These are phyloP conservation scores for Sarcocystis neurona DNA, from an alignment of 169 alveolate species.

Conservation along the genomic window DNA sequence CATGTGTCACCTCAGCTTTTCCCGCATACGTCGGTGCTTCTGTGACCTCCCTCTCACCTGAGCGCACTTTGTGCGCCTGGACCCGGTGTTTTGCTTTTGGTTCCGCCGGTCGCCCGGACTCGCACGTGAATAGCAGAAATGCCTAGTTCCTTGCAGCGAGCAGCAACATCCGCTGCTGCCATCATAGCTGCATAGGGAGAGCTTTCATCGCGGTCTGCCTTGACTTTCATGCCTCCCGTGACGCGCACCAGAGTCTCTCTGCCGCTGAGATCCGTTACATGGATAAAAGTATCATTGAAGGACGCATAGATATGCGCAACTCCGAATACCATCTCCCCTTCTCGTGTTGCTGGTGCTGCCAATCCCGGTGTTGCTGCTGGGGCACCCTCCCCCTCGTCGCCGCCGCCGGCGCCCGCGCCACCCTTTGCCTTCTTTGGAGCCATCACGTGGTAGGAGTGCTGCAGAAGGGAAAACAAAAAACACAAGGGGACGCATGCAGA, in stretches of 20 bases:
- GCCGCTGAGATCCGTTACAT: slow-evolving; percentile 99
- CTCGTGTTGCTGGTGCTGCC: slow-evolving; percentile 86
- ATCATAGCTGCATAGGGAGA: slow-evolving; percentile 99
- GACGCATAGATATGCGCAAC: slow-evolving; percentile 99
- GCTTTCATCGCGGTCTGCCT: slow-evolving; percentile 99
- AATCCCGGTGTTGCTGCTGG: slow-evolving; percentile 59
- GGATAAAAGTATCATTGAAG: slow-evolving; percentile 99
- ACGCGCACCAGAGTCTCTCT: slow-evolving; percentile 99
- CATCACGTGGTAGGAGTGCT: background rate
- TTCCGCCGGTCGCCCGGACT: slow-evolving; percentile 98
- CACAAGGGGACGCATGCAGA: background rate
- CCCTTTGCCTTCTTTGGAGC: slow-evolving; percentile 24
- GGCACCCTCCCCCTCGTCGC: slow-evolving; percentile 64
- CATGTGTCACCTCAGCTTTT: background rate
- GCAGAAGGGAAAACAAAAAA: background rate
- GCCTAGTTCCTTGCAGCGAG: slow-evolving; percentile 95
- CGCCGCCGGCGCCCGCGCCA: slow-evolving; percentile 38
- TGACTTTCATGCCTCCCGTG: slow-evolving; percentile 99
- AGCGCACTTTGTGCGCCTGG: slow-evolving; percentile 99
- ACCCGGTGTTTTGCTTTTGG: slow-evolving; percentile 98
- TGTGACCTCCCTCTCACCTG: slow-evolving; percentile 28
- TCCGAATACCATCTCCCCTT: slow-evolving; percentile 95
- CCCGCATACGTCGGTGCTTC: background rate
- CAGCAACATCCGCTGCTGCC: slow-evolving; percentile 99
- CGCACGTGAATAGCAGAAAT: slow-evolving; percentile 98